Percentiles rank a stretch among this genome's conserved stretches.
Conservation (phyloP, 768 basidiomycete species). For the Pleurotus sapidus region DNA sequence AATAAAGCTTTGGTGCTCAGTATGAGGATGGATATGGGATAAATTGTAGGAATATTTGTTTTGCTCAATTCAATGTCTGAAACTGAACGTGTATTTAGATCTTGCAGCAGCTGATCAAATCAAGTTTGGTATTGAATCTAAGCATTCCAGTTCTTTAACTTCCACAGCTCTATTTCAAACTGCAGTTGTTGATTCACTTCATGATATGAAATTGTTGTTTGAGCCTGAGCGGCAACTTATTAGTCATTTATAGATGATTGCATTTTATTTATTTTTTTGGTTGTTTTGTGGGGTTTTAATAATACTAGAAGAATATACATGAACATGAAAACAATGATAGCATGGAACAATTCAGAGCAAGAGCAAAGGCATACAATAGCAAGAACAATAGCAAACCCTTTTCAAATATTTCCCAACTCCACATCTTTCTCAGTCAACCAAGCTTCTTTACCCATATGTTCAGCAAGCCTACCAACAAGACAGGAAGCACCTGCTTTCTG, state of each 20-base stretch:
- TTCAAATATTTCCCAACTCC: constrained; percentile 29
- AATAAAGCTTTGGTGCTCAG: constrained; percentile 66
- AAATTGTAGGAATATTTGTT: constrained; percentile 60
- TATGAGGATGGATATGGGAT: constrained; percentile 92
- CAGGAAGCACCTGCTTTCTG: constrained; percentile 44
- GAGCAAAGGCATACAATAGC: no score
- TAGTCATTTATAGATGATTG: constrained; percentile 28
- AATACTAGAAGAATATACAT: background rate
- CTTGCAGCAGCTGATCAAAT: constrained; percentile 74
- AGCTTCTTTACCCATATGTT: constrained; percentile 31
- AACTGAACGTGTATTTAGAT: constrained; percentile 42
- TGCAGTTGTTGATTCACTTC: constrained; percentile 57
- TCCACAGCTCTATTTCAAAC: constrained; percentile 69
- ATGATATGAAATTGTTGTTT: constrained; percentile 59
- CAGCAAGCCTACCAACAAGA: constrained; percentile 41
- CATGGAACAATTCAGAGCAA: no score
- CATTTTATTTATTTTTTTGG: background rate
- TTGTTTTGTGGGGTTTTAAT: constrained; percentile 3
- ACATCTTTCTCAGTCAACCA: constrained; percentile 39
- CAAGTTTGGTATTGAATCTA: constrained; percentile 94
- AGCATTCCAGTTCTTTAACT: constrained; percentile 64
- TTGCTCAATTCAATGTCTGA: background rate
- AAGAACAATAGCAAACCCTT: background rate
- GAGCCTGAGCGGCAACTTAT: constrained; percentile 6
- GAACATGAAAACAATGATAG: constrained; percentile 6